Evolutionary conservation across 768 basidiomycete genomes (phyloP).

Genomic region (Sarcomyxa edulis): DNA sequence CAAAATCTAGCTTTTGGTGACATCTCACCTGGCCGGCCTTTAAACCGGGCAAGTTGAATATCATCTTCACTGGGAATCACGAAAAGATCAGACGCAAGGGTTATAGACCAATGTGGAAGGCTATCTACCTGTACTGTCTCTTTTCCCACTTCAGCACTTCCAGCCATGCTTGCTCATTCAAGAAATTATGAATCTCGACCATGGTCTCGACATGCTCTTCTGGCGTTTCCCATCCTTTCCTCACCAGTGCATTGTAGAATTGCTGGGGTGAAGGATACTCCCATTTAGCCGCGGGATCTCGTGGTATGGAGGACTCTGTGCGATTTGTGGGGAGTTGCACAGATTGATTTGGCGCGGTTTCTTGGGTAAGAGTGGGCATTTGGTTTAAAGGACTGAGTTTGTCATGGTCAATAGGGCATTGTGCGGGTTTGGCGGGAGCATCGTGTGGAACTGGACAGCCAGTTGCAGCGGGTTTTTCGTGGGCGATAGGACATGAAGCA

Average conservation of each 20-base stretch:
- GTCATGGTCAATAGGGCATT: conserved; percentile 60
- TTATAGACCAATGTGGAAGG: neutral
- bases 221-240: conserved; percentile 97
- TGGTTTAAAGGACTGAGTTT: conserved; percentile 73
- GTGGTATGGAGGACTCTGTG: conserved; percentile 81
- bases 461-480: conserved; percentile 19
- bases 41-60: conserved; percentile 76
- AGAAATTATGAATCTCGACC: conserved; percentile 97
- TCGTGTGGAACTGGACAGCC: conserved; percentile 40
- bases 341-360: conserved; percentile 51
- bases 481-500: conserved; percentile 40
- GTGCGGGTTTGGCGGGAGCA: conserved; percentile 28
- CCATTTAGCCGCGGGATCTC: conserved; percentile 59
- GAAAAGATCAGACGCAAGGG: conserved; percentile 4
- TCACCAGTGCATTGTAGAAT: conserved; percentile 93
- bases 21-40: conserved; percentile 86
- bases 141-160: conserved; percentile 95
- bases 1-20: conserved; percentile 92
- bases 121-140: conserved; percentile 52
- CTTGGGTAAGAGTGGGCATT: conserved; percentile 81
- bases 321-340: conserved; percentile 67
- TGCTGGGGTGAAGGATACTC: conserved; percentile 98
- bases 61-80: conserved; percentile 47
- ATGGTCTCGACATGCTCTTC: conserved; percentile 95
- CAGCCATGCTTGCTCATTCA: conserved; percentile 95